Conservation (phyloP, 2,329 filamentous ascomycete genomes). For the Cucurbitaria berberidis region DNA sequence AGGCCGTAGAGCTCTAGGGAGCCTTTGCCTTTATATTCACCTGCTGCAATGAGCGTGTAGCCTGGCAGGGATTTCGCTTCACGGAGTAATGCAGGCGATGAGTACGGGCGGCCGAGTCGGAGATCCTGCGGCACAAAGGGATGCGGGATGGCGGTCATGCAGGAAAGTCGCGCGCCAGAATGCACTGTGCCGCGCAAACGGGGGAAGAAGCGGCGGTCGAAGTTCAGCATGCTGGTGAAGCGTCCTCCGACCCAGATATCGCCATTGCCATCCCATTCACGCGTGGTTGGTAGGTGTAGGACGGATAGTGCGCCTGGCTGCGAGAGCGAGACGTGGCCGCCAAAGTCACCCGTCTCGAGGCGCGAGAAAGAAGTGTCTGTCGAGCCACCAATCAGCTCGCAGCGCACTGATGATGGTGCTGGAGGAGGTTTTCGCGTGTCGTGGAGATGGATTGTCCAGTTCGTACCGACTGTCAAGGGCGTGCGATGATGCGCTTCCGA, state of each 20-base stretch:
- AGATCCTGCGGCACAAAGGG: constrained; percentile 69
- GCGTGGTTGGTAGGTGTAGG: constrained; percentile 71
- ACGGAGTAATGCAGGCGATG: constrained; percentile 62
- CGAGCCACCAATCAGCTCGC: constrained; percentile 37
- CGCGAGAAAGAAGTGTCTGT: constrained; percentile 37
- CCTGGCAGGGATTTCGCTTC: constrained; percentile 61
- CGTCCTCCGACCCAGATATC: constrained; percentile 89
- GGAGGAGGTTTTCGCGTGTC: constrained; percentile 66
- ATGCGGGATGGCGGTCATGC: constrained; percentile 71
- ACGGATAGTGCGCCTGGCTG: constrained; percentile 85
- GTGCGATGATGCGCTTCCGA: constrained; percentile 70
- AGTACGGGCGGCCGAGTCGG: constrained; percentile 61
- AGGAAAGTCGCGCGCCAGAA: constrained; percentile 80
- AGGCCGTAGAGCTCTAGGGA: constrained; percentile 86
- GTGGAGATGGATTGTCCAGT: constrained; percentile 79
- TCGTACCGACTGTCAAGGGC: constrained; percentile 84
- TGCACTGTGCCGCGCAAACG: constrained; percentile 78
- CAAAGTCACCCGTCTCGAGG: constrained; percentile 60
- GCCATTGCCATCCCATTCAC: constrained; percentile 65
- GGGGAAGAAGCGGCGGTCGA: constrained; percentile 86
- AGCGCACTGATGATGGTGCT: constrained; percentile 22
- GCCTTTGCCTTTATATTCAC: constrained; percentile 90
- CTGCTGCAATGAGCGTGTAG: constrained; percentile 78
- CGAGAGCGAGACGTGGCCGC: constrained; percentile 72
- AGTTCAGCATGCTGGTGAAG: constrained; percentile 87